Percentiles rank a stretch among this genome's conserved stretches.
Conservation (phyloP, 257 asterid genomes). For the Capsicum pubescens region DNA sequence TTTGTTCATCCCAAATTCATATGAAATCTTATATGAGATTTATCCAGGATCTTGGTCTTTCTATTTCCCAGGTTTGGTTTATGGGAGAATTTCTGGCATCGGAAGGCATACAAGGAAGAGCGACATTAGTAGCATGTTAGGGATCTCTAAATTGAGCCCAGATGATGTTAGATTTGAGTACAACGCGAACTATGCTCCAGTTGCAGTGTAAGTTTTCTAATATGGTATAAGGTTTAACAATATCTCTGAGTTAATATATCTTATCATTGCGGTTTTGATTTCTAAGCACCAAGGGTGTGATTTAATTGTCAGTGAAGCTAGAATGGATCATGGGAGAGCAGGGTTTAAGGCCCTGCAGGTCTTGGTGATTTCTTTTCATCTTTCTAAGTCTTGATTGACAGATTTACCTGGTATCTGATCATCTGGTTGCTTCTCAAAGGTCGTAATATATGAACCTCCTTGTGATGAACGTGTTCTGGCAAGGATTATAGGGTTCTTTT, state of each 20-base stretch:
- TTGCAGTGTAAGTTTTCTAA: conserved; percentile 28
- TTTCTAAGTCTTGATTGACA: background rate
- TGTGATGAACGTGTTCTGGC: background rate
- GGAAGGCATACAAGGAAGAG: conserved; percentile 32
- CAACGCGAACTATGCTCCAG: conserved; percentile 25
- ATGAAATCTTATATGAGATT: background rate
- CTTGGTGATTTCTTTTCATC: background rate
- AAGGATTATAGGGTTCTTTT: background rate
- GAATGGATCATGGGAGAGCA: background rate
- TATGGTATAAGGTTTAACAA: conserved; percentile 12
- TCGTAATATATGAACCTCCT: background rate
- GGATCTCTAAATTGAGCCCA: conserved; percentile 22
- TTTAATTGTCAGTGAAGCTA: background rate
- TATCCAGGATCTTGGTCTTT: conserved; percentile 24
- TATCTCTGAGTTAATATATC: background rate
- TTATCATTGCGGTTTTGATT: background rate
- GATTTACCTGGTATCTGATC: background rate
- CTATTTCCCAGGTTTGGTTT: conserved; percentile 30
- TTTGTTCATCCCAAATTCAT: background rate
- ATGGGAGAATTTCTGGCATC: conserved; percentile 23
- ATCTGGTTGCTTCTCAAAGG: background rate
- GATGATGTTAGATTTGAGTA: conserved; percentile 35
- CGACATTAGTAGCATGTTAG: conserved; percentile 33
- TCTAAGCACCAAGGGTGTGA: background rate
- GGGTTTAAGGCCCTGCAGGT: background rate